phyloP scores from a whole-genome alignment of 2,329 filamentous ascomycete genomes.

The Colletotrichum coccodes region DNA sequence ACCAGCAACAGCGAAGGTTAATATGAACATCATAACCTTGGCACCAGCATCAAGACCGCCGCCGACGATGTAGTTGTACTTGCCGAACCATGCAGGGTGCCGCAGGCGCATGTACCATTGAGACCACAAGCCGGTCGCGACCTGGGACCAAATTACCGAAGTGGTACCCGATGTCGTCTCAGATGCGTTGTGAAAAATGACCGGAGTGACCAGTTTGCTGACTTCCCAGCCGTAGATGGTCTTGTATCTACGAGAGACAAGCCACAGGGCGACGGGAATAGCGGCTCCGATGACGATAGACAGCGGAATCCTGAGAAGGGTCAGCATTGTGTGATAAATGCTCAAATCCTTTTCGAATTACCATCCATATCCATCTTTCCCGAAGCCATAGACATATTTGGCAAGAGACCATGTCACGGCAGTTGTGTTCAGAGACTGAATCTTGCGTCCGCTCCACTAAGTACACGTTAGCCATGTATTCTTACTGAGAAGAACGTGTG shows the following conservation, averaged over 20 bases:
- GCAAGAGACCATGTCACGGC: slow-evolving; percentile 41
- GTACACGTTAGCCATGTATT: not conserved
- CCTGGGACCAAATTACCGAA: slow-evolving; percentile 34
- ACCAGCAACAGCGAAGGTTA: slow-evolving; percentile 35
- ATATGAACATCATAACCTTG: slow-evolving; percentile 37
- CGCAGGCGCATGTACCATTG: slow-evolving; percentile 41
- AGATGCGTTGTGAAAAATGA: slow-evolving; percentile 31
- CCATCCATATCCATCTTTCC: slow-evolving; percentile 25
- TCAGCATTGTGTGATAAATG: slow-evolving; percentile 35
- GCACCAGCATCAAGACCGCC: slow-evolving; percentile 36
- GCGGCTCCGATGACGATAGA: slow-evolving; percentile 48
- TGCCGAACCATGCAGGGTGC: slow-evolving; percentile 39
- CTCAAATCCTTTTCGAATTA: not conserved
- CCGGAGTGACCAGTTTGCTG: slow-evolving; percentile 22
- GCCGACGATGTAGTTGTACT: slow-evolving; percentile 38
- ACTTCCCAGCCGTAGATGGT: slow-evolving; percentile 30
- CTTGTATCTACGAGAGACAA: slow-evolving; percentile 23
- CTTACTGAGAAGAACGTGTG: fast-evolving
- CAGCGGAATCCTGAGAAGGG: slow-evolving; percentile 48
- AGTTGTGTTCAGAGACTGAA: slow-evolving; percentile 56
- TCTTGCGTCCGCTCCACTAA: slow-evolving; percentile 57
- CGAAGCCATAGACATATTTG: slow-evolving; percentile 35
- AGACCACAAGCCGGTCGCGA: slow-evolving; percentile 45
- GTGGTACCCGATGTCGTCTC: slow-evolving; percentile 31
- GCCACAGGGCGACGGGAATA: slow-evolving; percentile 17